Percentiles rank a stretch among this genome's conserved stretches.
Conservation (phyloP, 805 yeast genomes). For the Ogataea populi-albae region DNA sequence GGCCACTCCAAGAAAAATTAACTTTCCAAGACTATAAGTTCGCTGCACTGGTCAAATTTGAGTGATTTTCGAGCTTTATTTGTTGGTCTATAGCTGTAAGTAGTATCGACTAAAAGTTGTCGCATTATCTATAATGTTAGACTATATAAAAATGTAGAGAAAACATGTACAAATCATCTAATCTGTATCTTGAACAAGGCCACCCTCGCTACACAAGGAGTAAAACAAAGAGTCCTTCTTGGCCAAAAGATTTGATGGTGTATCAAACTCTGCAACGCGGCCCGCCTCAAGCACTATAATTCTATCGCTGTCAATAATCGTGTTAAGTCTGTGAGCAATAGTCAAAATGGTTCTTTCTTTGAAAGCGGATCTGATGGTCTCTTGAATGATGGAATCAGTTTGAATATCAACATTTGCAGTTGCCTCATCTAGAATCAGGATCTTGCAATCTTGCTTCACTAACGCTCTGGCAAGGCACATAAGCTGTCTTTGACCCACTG, state of each 20-base stretch:
- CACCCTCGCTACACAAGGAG: conserved; percentile 79
- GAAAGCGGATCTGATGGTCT: conserved; percentile 73
- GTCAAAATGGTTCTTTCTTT: conserved; percentile 76
- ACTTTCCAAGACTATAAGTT: background rate
- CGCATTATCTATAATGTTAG: no score
- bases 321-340: conserved; percentile 81
- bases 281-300: conserved; percentile 78
- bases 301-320: conserved; percentile 77
- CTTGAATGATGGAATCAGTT: conserved; percentile 74
- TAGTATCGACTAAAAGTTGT: background rate
- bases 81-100: background rate
- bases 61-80: background rate
- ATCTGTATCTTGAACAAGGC: conserved; percentile 34
- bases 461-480: conserved; percentile 81
- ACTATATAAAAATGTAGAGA: no score
- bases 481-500: conserved; percentile 86
- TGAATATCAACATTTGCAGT: conserved; percentile 89
- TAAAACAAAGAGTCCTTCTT: conserved; percentile 70
- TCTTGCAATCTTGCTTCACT: conserved; percentile 52
- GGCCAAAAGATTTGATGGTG: conserved; percentile 64
- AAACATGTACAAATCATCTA: no score
- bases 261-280: conserved; percentile 70
- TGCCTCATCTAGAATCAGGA: conserved; percentile 78
- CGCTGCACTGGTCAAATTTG: background rate
- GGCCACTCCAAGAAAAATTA: conserved; percentile 17